These are phyloP conservation scores for Lodderomyces beijingensis DNA, from an alignment of 1,139 yeast genomes.

Conservation along the genomic window DNA sequence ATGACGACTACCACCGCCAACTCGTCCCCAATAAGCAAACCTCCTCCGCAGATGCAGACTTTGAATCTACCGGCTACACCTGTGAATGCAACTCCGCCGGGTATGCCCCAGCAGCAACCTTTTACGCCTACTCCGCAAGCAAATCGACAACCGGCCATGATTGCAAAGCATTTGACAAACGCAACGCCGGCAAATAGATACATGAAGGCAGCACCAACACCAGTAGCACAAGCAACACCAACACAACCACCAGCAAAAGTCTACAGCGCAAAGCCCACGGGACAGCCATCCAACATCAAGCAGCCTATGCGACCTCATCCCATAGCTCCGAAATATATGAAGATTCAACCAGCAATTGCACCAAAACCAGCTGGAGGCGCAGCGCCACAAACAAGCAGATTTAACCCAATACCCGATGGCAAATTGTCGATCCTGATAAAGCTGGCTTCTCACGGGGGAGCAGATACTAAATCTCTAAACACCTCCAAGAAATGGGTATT, in stretches of 20 bases:
- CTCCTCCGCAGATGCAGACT: too few species aligned
- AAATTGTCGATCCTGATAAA: constrained; percentile 13
- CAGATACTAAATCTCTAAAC: constrained; percentile 28
- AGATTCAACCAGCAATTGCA: constrained; percentile 42
- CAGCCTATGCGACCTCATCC: constrained; percentile 7
- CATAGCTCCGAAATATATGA: constrained; percentile 25
- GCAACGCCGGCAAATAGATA: too few species aligned
- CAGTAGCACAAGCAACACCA: background rate
- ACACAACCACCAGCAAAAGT: background rate
- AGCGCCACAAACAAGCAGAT: constrained; percentile 5
- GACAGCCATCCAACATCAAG: constrained; percentile 2
- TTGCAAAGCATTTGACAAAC: too few species aligned
- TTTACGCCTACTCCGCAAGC: too few species aligned
- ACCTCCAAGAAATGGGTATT: constrained; percentile 60
- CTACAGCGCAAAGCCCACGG: background rate
- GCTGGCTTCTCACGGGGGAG: constrained; percentile 6
- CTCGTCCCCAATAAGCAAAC: too few species aligned
- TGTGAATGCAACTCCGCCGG: too few species aligned
- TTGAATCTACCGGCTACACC: too few species aligned
- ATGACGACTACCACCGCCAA: too few species aligned
- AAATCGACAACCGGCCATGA: too few species aligned
- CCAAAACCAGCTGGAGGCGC: constrained; percentile 30
- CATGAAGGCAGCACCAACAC: background rate
- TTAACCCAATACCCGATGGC: constrained; percentile 14
- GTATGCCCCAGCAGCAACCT: too few species aligned